phyloP scores from a whole-genome alignment of 768 basidiomycete genomes.

The Rhizopogon vinicolor region DNA sequence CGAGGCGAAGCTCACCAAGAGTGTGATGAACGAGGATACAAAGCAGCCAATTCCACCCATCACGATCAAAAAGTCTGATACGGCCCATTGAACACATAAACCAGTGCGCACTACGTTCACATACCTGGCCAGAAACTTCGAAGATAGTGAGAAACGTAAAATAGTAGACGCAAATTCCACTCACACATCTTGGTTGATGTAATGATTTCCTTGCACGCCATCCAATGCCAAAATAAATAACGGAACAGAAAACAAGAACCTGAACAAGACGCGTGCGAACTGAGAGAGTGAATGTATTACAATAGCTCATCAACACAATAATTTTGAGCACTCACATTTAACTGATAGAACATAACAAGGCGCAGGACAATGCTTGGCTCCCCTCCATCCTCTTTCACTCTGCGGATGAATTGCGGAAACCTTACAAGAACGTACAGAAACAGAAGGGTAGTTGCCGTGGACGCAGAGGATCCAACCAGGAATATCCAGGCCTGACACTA shows the following conservation, averaged over 20 bases:
- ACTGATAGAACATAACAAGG: constrained; percentile 67
- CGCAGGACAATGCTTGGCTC: constrained; percentile 71
- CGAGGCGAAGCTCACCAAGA: constrained; percentile 50
- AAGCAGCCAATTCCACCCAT: constrained; percentile 71
- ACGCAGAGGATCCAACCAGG: constrained; percentile 61
- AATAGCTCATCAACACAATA: constrained; percentile 1
- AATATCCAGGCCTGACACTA: constrained; percentile 77
- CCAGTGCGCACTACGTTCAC: constrained; percentile 8
- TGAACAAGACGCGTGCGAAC: constrained; percentile 69
- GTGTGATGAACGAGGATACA: constrained; percentile 75
- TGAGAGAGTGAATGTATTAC: constrained; percentile 19
- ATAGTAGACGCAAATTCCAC: constrained; percentile 22
- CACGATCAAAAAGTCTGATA: constrained; percentile 64
- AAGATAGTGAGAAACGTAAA: background rate
- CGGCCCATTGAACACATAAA: background rate
- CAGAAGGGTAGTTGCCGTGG: constrained; percentile 59
- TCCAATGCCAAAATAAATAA: constrained; percentile 65
- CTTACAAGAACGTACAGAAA: constrained; percentile 69
- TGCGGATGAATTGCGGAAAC: constrained; percentile 67
- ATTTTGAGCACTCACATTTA: constrained; percentile 53
- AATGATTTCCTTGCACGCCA: constrained; percentile 46
- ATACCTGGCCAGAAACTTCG: constrained; percentile 58
- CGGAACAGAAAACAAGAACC: constrained; percentile 70
- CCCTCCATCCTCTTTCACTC: constrained; percentile 71
- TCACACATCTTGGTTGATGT: constrained; percentile 52